phyloP scores from a whole-genome alignment of 2,329 filamentous ascomycete genomes.

The Dothidotthia symphoricarpi region DNA sequence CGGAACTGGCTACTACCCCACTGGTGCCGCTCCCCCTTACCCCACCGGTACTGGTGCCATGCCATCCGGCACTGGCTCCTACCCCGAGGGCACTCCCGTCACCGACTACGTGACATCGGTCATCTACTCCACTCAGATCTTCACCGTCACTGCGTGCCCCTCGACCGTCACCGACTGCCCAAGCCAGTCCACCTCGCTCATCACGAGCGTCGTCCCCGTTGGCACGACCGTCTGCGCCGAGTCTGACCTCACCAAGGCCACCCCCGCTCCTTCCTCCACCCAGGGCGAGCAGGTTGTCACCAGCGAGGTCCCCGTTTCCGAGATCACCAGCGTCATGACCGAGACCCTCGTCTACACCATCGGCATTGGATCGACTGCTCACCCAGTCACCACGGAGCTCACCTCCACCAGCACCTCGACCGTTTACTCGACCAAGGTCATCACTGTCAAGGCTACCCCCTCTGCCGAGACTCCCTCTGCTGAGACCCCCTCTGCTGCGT shows the following conservation, averaged over 20 bases:
- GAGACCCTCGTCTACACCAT: slow-evolving; percentile 47
- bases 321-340: slow-evolving; percentile 39
- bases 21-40: slow-evolving; percentile 6
- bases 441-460: slow-evolving; percentile 20
- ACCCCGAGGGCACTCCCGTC: slow-evolving; percentile 42
- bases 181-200: slow-evolving; percentile 30
- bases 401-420: slow-evolving; percentile 33
- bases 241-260: slow-evolving; percentile 16
- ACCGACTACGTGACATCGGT: slow-evolving; percentile 42
- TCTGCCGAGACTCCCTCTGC: slow-evolving; percentile 1
- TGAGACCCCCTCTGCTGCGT: slow-evolving; percentile 1
- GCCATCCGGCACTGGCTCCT: slow-evolving; percentile 31
- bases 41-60: slow-evolving; percentile 39
- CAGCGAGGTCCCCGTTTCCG: slow-evolving; percentile 23
- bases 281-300: slow-evolving; percentile 12
- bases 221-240: slow-evolving; percentile 48
- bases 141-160: slow-evolving; percentile 43
- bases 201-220: slow-evolving; percentile 44
- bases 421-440: slow-evolving; percentile 33
- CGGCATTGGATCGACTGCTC: slow-evolving; percentile 43
- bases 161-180: slow-evolving; percentile 42
- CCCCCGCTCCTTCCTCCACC: slow-evolving; percentile 11
- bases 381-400: slow-evolving; percentile 45
- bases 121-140: slow-evolving; percentile 46
- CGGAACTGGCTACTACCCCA: slow-evolving; percentile 13